Percentiles rank a stretch among this genome's conserved stretches.
Conservation (phyloP, 768 basidiomycete genomes). For the Epithele typhae region DNA sequence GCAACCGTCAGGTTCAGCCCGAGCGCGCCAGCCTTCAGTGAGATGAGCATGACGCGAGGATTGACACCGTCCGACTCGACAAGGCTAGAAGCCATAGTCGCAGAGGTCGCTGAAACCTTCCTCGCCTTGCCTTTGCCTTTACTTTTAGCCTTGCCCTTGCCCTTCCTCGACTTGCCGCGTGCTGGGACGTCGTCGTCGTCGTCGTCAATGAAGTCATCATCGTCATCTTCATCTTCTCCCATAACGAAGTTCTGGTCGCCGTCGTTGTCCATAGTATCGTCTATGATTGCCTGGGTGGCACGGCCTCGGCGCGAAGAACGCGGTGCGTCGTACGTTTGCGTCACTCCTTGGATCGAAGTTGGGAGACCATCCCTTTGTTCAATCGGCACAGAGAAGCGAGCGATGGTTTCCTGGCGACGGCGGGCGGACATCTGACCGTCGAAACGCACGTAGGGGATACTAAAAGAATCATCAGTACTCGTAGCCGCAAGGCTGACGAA, state of each 20-base stretch:
- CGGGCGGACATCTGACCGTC: slow-evolving; percentile 85
- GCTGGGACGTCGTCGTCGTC: slow-evolving; percentile 28
- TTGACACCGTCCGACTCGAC: slow-evolving; percentile 31
- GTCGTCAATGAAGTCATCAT: slow-evolving; percentile 35
- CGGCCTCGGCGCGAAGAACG: slow-evolving; percentile 5
- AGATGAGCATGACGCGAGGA: slow-evolving; percentile 82
- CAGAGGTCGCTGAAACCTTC: neutral
- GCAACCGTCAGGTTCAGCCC: slow-evolving; percentile 88
- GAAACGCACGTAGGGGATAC: slow-evolving; percentile 75
- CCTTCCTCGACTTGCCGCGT: slow-evolving; percentile 12
- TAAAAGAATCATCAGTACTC: slow-evolving; percentile 30
- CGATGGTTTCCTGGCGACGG: slow-evolving; percentile 72
- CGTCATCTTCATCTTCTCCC: slow-evolving; percentile 10
- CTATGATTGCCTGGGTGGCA: slow-evolving; percentile 1
- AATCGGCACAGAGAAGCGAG: slow-evolving; percentile 69
- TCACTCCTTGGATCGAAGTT: neutral
- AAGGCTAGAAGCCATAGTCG: slow-evolving; percentile 25
- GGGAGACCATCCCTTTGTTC: slow-evolving; percentile 25
- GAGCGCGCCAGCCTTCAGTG: slow-evolving; percentile 78
- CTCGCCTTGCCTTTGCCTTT: slow-evolving; percentile 36
- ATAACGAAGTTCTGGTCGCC: slow-evolving; percentile 22
- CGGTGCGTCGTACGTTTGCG: neutral
- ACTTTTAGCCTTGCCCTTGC: slow-evolving; percentile 9
- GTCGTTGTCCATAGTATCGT: slow-evolving; percentile 7
- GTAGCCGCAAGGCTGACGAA: too few relatives aligned